Evolutionary conservation across 1,139 yeast species (phyloP).

Genomic region (Pichia sp.): DNA sequence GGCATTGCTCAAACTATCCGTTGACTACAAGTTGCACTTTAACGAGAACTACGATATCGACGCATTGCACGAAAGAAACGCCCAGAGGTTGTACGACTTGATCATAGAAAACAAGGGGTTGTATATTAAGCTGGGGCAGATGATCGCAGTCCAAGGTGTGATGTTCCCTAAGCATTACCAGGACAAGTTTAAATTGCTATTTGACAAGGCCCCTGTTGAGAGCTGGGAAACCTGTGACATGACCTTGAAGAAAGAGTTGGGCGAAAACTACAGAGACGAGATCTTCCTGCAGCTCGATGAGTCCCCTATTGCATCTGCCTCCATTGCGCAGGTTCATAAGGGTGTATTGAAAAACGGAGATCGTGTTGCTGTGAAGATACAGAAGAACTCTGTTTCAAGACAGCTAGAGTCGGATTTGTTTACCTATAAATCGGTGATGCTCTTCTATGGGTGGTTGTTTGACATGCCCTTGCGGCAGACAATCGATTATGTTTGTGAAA

Average conservation of each 20-base stretch:
- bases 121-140: conserved; percentile 73
- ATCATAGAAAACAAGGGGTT: conserved; percentile 61
- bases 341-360: conserved; percentile 48
- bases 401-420: conserved; percentile 57
- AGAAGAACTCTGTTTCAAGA: conserved; percentile 55
- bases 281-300: conserved; percentile 47
- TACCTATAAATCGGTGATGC: conserved; percentile 52
- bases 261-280: conserved; percentile 41
- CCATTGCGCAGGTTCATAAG: conserved; percentile 69
- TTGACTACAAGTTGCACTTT: conserved; percentile 53
- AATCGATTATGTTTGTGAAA: conserved; percentile 54
- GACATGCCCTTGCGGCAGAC: conserved; percentile 59
- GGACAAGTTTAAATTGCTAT: conserved; percentile 49
- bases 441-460: conserved; percentile 54
- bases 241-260: conserved; percentile 44
- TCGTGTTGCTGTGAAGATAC: conserved; percentile 64
- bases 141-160: conserved; percentile 66
- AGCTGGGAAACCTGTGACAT: conserved; percentile 51
- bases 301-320: conserved; percentile 63
- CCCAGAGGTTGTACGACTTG: conserved; percentile 51
- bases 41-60: conserved; percentile 41
- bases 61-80: conserved; percentile 55
- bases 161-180: conserved; percentile 64
- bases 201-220: conserved; percentile 70
- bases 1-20: conserved; percentile 49